Conservation (phyloP, 1,284 basidiomycete species). For the Apiotrichum sp. region DNA sequence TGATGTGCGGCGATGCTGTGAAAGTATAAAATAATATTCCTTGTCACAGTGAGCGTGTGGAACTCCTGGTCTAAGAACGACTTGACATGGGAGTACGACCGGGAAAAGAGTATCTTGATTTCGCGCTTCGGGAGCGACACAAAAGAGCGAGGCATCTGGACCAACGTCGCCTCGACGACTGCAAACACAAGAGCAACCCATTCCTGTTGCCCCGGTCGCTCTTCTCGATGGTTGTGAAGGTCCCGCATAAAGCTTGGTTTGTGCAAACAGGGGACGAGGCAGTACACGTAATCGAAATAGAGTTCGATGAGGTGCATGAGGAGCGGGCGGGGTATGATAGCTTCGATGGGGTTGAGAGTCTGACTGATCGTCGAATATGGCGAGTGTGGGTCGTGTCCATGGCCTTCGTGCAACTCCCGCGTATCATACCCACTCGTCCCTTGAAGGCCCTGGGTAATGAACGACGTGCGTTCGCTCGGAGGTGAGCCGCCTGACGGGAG, state of each 20-base stretch:
- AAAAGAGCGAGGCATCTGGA: slow-evolving; percentile 46
- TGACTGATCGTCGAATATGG: neutral
- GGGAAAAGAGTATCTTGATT: slow-evolving; percentile 27
- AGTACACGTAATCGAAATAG: slow-evolving; percentile 84
- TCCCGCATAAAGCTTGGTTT: slow-evolving; percentile 76
- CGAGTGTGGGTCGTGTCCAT: neutral
- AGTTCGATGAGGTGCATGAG: slow-evolving; percentile 59
- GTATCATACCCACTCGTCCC: neutral
- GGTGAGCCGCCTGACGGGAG: neutral
- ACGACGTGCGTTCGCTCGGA: neutral
- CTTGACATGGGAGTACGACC: slow-evolving; percentile 16
- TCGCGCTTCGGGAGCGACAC: slow-evolving; percentile 30
- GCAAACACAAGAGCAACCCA: slow-evolving; percentile 83
- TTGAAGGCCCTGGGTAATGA: neutral
- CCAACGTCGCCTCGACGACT: slow-evolving; percentile 71
- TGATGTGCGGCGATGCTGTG: slow-evolving; percentile 9
- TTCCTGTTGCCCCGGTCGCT: slow-evolving; percentile 59
- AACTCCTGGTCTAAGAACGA: slow-evolving; percentile 17
- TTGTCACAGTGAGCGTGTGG: slow-evolving; percentile 11
- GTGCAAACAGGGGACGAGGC: slow-evolving; percentile 58
- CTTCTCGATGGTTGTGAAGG: slow-evolving; percentile 65
- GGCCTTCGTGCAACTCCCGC: neutral
- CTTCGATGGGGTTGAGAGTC: slow-evolving; percentile 34
- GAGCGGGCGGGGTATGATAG: slow-evolving; percentile 32
- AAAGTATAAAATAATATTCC: slow-evolving; percentile 24